phyloP scores from a whole-genome alignment of 1,284 basidiomycete species.

The Puccinia coronata region DNA sequence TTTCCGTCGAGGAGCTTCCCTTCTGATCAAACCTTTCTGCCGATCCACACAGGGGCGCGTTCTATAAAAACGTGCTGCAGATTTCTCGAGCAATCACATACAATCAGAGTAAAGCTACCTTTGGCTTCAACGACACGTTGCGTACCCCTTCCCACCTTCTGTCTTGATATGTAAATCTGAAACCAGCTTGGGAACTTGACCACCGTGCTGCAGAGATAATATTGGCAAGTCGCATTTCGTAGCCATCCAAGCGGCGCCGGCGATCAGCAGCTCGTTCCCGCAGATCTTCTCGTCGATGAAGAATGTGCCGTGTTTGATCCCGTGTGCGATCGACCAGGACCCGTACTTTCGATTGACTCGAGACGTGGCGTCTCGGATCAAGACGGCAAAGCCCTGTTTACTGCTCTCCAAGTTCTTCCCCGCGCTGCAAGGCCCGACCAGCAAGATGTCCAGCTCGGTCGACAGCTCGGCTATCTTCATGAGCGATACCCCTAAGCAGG shows the following conservation, averaged over 20 bases:
- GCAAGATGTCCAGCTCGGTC: conserved; percentile 97
- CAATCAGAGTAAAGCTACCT: conserved; percentile 90
- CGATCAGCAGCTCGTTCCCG: conserved; percentile 98
- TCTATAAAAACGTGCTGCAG: conserved; percentile 92
- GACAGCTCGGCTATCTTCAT: conserved; percentile 89
- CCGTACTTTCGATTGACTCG: conserved; percentile 87
- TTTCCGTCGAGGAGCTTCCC: neutral
- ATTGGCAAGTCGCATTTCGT: conserved; percentile 98
- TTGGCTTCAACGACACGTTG: conserved; percentile 91
- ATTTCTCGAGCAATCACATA: conserved; percentile 91
- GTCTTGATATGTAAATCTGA: neutral
- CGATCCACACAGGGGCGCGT: conserved; percentile 67
- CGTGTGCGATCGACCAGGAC: conserved; percentile 95
- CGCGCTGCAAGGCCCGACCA: conserved; percentile 93
- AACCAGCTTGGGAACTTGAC: neutral
- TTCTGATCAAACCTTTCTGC: neutral
- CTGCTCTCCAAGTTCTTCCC: conserved; percentile 98
- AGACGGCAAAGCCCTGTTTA: conserved; percentile 83
- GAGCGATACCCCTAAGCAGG: conserved; percentile 87
- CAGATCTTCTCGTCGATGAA: conserved; percentile 87
- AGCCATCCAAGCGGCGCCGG: conserved; percentile 92
- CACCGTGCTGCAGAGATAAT: conserved; percentile 71
- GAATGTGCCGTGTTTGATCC: conserved; percentile 89
- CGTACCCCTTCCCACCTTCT: neutral
- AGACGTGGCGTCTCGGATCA: conserved; percentile 88